Conservation (phyloP, 371 early-diverging fungal species). For the Entomophthora muscae region DNA sequence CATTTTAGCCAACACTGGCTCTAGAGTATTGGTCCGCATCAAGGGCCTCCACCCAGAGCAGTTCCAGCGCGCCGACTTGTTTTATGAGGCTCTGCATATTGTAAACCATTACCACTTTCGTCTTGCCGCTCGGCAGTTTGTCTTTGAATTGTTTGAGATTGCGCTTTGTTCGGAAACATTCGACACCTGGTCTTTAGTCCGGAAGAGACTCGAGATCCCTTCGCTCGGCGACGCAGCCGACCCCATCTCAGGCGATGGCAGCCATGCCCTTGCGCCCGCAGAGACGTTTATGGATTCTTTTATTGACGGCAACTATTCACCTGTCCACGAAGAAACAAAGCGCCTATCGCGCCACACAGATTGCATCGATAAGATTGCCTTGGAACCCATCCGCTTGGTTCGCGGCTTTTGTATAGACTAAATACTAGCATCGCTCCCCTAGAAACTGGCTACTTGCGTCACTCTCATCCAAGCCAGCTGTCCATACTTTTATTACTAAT, state of each 20-base stretch:
- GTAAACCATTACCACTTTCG: conserved; percentile 53
- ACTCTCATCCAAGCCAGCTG: too few species aligned
- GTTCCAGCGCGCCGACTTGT: conserved; percentile 36
- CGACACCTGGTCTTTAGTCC: conserved; percentile 6
- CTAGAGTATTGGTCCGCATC: conserved; percentile 40
- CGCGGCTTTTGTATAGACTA: neutral
- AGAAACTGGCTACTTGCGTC: too few species aligned
- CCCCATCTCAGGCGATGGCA: neutral
- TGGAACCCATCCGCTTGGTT: neutral
- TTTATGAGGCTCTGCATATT: conserved; percentile 38
- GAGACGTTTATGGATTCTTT: conserved; percentile 4
- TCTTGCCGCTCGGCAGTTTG: conserved; percentile 50
- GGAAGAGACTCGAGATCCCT: neutral
- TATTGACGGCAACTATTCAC: conserved; percentile 3
- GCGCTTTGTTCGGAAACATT: conserved; percentile 24
- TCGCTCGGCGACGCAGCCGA: neutral
- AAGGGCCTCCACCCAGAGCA: conserved; percentile 32
- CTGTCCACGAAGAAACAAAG: neutral
- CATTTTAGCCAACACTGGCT: conserved; percentile 62
- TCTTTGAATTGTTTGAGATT: conserved; percentile 65
- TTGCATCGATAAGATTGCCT: neutral
- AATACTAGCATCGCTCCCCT: too few species aligned
- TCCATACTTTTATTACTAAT: too few species aligned
- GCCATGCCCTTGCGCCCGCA: neutral
- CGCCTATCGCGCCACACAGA: neutral